Conservation (phyloP, 441 rosid genomes). For the Syzygium malaccense region DNA sequence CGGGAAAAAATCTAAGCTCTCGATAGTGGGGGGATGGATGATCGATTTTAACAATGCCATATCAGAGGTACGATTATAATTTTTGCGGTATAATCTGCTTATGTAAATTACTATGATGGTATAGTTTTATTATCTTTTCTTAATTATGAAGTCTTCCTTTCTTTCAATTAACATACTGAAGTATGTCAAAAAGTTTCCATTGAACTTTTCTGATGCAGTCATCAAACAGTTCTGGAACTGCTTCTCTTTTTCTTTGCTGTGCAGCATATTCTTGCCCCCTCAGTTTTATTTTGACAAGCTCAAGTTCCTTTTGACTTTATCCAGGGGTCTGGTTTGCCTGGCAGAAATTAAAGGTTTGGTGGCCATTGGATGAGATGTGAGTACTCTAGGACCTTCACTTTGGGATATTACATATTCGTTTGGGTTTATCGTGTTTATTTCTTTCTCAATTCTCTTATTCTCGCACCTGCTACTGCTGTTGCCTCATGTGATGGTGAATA, state of each 20-base stretch:
- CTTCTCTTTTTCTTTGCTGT: not conserved
- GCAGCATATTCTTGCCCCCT: not conserved
- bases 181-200: not conserved
- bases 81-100: not conserved
- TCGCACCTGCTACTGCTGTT: not conserved
- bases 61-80: not conserved
- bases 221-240: not conserved
- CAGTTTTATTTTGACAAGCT: not conserved
- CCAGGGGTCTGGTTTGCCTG: slow-evolving; percentile 32
- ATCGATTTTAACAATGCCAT: not conserved
- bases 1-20: not conserved
- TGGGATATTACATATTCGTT: not conserved
- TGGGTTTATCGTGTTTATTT: not conserved
- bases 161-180: not conserved
- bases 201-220: not conserved
- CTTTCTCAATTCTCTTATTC: not conserved
- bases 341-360: slow-evolving; percentile 63
- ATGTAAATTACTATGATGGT: not conserved
- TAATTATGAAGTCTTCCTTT: not conserved
- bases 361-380: slow-evolving; percentile 77
- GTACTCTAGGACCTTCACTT: slow-evolving; percentile 7
- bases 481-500: not conserved
- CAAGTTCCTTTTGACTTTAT: not conserved
- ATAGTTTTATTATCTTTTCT: not conserved
- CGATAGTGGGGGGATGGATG: not conserved